Base-by-base conservation (phyloP, 164 flowering plant species). In the Vitis labrusca region DNA sequence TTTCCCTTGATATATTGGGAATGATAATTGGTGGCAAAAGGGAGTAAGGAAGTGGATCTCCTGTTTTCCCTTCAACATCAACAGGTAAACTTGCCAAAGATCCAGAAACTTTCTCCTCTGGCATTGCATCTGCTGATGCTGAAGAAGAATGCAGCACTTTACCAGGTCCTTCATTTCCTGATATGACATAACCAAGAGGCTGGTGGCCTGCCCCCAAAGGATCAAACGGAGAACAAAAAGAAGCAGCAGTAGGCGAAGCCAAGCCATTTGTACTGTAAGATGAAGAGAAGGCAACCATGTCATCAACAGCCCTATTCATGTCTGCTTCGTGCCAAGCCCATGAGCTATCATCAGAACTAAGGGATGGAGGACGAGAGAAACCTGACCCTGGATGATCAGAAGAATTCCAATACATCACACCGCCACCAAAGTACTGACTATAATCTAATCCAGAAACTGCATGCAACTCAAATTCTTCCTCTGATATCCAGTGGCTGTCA, bases 321-420 rank as follows among this genome's bases (percentile, higher is more conserved):
- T 94, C 99, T 51, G 97, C 95, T 85, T 94, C 99, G 77, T 81
- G 91, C 95, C 94, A 90, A 67, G 97, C 93, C 99, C 97, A 94
- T 30, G 91, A 89, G 80, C 97, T 91, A 77, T 94, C 99, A 79
- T 94, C 99, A 65, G 98, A 94, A 75, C 98, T 92, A 77, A 90
- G 89, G 61, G 98, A 94, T 53, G 99, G 98, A 69, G 99, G 92
- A 10, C 98, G 91, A 63, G 99, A 94, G 74, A 91, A 91, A 59
- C 90, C 85, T 8, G 88, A 64, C 62, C 85, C 88, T 11, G 83
- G 86, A 78, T 75, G 87, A 78, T 94, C 99, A 78, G 94, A 85
- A 74, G 93, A 83, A 78, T 91, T 82, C 99, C 99, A 94, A 78
- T 92, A 94, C 99, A 94, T 94, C 54, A 92, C 88, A 60, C 99